A percentile compares a stretch with the other conserved stretches of the same genome.
Conservation (phyloP, 2,329 filamentous ascomycete genomes). For the Clonostachys sp. region DNA sequence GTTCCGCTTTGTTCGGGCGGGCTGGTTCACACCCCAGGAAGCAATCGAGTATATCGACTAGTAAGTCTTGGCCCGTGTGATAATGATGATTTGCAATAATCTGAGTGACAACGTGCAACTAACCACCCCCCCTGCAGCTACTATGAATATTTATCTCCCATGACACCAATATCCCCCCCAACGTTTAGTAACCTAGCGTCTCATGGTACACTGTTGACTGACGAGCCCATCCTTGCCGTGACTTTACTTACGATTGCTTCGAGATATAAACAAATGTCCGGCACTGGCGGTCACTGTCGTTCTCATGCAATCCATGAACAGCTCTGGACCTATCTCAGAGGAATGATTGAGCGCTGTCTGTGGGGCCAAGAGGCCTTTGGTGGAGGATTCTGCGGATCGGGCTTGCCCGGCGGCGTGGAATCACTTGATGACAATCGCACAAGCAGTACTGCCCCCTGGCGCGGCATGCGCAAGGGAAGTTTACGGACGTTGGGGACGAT, state of each 20-base stretch:
- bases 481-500: slow-evolving; percentile 88
- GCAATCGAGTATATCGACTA: slow-evolving; percentile 93
- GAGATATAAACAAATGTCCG: slow-evolving; percentile 75
- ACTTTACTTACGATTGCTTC: slow-evolving; percentile 90
- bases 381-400: slow-evolving; percentile 76
- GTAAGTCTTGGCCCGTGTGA: slow-evolving; percentile 37
- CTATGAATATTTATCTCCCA: slow-evolving; percentile 82
- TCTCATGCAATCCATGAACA: slow-evolving; percentile 92
- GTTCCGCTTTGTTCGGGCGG: slow-evolving; percentile 91
- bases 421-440: slow-evolving; percentile 52
- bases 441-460: slow-evolving; percentile 65
- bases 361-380: slow-evolving; percentile 97
- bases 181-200: slow-evolving; percentile 81
- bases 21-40: slow-evolving; percentile 93
- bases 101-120: neutral
- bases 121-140: slow-evolving; percentile 52
- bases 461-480: slow-evolving; percentile 70
- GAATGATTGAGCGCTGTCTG: slow-evolving; percentile 91
- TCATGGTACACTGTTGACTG: slow-evolving; percentile 74
- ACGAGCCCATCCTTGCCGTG: slow-evolving; percentile 90
- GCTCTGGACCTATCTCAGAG: slow-evolving; percentile 88
- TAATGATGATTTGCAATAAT: neutral
- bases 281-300: slow-evolving; percentile 75
- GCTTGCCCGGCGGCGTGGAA: slow-evolving; percentile 26
- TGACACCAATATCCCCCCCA: slow-evolving; percentile 90